Evolutionary conservation across 257 asterid species (phyloP).

Genomic region (Jacaranda copaia): DNA sequence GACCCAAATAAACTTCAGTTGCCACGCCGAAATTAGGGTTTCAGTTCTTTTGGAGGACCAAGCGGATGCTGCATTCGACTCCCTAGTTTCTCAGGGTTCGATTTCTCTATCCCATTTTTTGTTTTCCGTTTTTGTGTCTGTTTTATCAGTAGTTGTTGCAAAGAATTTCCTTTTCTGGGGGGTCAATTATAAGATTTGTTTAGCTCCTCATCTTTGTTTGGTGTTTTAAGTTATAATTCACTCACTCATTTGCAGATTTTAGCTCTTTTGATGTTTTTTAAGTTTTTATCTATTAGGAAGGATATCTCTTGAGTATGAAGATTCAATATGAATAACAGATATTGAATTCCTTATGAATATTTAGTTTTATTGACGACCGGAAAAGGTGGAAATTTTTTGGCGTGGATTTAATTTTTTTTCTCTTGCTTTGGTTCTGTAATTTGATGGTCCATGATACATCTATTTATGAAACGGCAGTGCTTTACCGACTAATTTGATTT

Average conservation of each 20-base stretch:
- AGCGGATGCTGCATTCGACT: constrained; percentile 36
- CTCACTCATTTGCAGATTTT: constrained; percentile 7
- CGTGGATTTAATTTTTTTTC: constrained; percentile 4
- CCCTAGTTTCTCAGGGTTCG: constrained; percentile 30
- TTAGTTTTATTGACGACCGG: not conserved
- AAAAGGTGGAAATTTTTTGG: not conserved
- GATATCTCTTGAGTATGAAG: not conserved
- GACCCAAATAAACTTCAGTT: constrained; percentile 20
- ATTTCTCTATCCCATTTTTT: constrained; percentile 3
- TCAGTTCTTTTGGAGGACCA: constrained; percentile 27
- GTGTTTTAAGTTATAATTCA: constrained; percentile 8
- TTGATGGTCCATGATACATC: constrained; percentile 10
- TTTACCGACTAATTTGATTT: not conserved
- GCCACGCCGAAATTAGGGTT: constrained; percentile 48
- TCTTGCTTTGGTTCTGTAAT: not conserved
- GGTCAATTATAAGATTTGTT: constrained; percentile 9
- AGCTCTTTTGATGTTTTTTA: not conserved
- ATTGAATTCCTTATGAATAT: not conserved
- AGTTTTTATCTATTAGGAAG: constrained; percentile 23
- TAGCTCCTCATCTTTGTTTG: not conserved
- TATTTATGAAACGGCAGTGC: not conserved
- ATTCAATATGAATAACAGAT: not conserved
- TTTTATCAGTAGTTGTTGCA: constrained; percentile 27
- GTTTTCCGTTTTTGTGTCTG: not conserved
- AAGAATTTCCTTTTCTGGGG: not conserved